Evolutionary conservation across 208 protist species (phyloP).

Genomic region (Leishmania braziliensis): DNA sequence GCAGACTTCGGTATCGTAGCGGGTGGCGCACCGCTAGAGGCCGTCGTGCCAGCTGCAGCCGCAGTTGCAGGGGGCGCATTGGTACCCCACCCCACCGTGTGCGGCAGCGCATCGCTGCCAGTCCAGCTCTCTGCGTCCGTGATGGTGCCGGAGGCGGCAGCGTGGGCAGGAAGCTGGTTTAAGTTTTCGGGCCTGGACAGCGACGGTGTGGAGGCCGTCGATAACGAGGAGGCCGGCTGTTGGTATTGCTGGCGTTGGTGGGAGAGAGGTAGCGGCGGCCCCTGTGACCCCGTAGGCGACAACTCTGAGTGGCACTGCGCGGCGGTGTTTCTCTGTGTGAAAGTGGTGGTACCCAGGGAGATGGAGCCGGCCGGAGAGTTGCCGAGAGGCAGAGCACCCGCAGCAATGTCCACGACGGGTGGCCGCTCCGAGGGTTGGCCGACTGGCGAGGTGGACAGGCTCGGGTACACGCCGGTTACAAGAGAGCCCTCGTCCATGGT

Average conservation of each 20-base stretch:
- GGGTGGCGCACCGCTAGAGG: not conserved
- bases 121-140: constrained; percentile 3
- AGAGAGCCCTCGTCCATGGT: not conserved
- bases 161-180: not conserved
- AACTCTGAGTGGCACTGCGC: not conserved
- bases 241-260: not conserved
- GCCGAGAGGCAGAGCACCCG: not conserved
- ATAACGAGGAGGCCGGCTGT: not conserved
- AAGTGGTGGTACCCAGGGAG: not conserved
- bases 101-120: not conserved
- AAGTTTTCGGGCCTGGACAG: not conserved
- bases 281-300: not conserved
- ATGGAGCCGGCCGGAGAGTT: not conserved
- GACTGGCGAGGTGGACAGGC: not conserved
- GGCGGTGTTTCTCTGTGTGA: not conserved
- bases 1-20: not conserved
- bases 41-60: not conserved
- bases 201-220: not conserved
- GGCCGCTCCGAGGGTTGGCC: not conserved
- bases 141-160: not conserved
- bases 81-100: not conserved
- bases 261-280: not conserved
- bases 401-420: not conserved
- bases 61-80: not conserved
- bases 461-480: not conserved